Evolutionary conservation across 495 filamentous ascomycete genomes (phyloP), one percentile per base, ranked within the genome.

Genomic region (Aspergillus conjunctus): DNA sequence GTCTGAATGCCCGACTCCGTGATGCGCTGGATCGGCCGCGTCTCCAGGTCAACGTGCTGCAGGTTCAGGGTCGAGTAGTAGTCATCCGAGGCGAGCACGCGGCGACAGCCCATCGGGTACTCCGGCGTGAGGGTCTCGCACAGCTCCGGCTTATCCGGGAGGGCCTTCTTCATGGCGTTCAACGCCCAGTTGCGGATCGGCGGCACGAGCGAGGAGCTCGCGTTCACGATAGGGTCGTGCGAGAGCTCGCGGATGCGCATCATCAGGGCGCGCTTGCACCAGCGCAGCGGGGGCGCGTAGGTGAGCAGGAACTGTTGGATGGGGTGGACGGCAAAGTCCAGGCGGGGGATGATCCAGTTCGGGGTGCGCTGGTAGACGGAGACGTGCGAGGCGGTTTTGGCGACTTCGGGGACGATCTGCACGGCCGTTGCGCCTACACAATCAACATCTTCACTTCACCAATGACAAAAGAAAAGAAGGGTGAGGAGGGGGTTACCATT

Each of bases 291-390:
- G 15, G 79, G 83, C 0, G 80, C n/a, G 54, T 78, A 79, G n/a
- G 65, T 73, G 7, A 80, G 62, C 0, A 76, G 53, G 12, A 67
- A 59, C 33, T 70, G 68, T 52, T 76, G 67, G 14, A 79, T 22
- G 2, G 74, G 15, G 0, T 77, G 70, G 8, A 81, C 62, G 15
- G 73, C 66, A 8, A 50, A 51, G 52, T 85, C 81, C 14, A 59
- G 33, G 17, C 83, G 81, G 5, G 79, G 78, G 11, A 78, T 71
- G 15, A 91, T 76, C 87, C 87, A 91, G 49, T 88, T 88, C 7
- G 87, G 86, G 1, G 83, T 87, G 14, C 88, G 81, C 60, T 90
- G 85, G 68, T 87, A 91, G 41, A 89, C 80, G 0, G 82, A 84
- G 4, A 90, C 68, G 5, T 79, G 69, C 14, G 79, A 67, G 46